Evolutionary conservation across 768 basidiomycete species (phyloP), one percentile per base, ranked within the genome.

Genomic region (Lentinus brumalis): DNA sequence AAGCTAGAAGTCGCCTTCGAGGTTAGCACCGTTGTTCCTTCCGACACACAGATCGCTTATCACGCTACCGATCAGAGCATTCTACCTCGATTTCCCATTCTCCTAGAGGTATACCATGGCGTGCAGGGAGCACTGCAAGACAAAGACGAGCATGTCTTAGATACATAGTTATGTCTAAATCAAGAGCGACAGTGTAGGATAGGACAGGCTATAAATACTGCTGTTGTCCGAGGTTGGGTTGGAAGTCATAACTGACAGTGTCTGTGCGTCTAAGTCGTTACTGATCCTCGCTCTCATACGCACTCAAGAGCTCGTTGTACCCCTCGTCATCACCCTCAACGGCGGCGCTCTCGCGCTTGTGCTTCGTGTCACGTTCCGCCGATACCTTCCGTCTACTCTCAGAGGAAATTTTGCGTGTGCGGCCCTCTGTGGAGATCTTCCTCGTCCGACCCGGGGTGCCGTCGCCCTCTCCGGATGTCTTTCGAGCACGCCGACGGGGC

Each of bases 291-390:
- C 90, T 91, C 75, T 92, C 90, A 67, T 92, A 92, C 18, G 90
- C 90, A 70, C 87, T 91, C 60, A 92, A 73, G 56, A 92, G 69
- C 12, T 91, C 91, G 65, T 87, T 89, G 56, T 91, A 91, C 4
- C 88, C 84, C 56, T 81, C 80, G 65, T 92, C 91, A 60, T 91
- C 90, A 4, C 91, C 89, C 60, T 91, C 89, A 55, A 88, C 87
- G 0, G 87, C 89, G 21, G 80, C 83, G 68, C 87, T 91, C 39
- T 87, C 85, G 41, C 83, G 77, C 47, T 73, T 68, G 55, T 72
- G 76, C 64, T 72, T 77, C 38, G 71, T 65, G 26, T 68, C 70
- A 67, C 77, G 51, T 72, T 80, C 46, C 59, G 72, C 71, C 15
- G 81, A 82, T 26, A 73, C 68, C 70, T 87, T 89, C 42, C 83